Conservation (phyloP, 1,284 basidiomycete genomes). For the Cryptococcus sp. region DNA sequence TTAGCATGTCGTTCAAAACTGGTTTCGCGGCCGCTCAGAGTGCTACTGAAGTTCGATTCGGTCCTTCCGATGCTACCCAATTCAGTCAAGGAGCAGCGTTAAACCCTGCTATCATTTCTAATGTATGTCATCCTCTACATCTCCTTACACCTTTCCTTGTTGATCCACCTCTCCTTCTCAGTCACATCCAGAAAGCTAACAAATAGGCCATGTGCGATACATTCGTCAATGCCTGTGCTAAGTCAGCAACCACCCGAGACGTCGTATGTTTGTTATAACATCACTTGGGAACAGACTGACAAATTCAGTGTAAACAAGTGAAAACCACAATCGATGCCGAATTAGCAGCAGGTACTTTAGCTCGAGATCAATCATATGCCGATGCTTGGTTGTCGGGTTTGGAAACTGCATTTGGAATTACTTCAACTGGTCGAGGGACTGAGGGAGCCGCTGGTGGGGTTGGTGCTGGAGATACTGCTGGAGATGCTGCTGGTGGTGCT, state of each 20-base stretch:
- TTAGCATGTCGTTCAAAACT: slow-evolving; percentile 57
- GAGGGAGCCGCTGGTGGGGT: slow-evolving; percentile 6
- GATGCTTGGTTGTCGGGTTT: slow-evolving; percentile 33
- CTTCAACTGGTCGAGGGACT: slow-evolving; percentile 16
- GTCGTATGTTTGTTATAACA: slow-evolving; percentile 8
- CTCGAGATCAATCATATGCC: slow-evolving; percentile 25
- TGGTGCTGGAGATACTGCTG: neutral
- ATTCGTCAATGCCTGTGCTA: slow-evolving; percentile 40
- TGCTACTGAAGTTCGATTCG: slow-evolving; percentile 51
- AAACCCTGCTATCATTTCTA: slow-evolving; percentile 56
- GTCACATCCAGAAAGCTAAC: neutral
- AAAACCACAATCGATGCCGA: slow-evolving; percentile 22
- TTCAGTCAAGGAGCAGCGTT: slow-evolving; percentile 48
- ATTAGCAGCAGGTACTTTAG: slow-evolving; percentile 18
- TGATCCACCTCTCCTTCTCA: neutral
- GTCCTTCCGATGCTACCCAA: slow-evolving; percentile 19
- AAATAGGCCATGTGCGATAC: slow-evolving; percentile 35
- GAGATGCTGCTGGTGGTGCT: slow-evolving; percentile 1
- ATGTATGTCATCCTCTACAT: slow-evolving; percentile 31
- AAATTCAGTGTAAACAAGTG: slow-evolving; percentile 19
- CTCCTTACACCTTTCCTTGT: neutral
- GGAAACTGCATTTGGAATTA: slow-evolving; percentile 23
- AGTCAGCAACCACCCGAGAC: slow-evolving; percentile 21
- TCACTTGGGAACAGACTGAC: neutral
- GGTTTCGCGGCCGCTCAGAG: slow-evolving; percentile 57